Conservation (phyloP, 2,329 filamentous ascomycete species). For the Penicillium expansum region DNA sequence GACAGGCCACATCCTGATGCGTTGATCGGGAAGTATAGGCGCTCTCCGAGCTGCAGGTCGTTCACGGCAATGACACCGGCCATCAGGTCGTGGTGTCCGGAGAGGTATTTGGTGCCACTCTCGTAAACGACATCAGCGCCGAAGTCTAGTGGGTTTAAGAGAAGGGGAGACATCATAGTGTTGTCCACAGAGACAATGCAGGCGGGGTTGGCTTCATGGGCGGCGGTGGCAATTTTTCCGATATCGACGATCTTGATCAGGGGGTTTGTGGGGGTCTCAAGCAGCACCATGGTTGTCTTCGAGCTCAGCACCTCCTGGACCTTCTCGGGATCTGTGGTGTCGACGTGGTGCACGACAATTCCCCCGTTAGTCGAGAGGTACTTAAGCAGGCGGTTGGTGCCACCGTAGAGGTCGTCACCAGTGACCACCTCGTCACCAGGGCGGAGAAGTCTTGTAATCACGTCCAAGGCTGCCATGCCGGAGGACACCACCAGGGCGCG, state of each 20-base stretch:
- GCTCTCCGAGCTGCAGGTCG: constrained; percentile 74
- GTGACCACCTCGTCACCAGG: constrained; percentile 97
- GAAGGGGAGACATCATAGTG: constrained; percentile 96
- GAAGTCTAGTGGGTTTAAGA: constrained; percentile 88
- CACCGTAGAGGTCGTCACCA: constrained; percentile 94
- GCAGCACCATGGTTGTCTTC: constrained; percentile 91
- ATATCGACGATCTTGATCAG: constrained; percentile 98
- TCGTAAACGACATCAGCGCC: constrained; percentile 97
- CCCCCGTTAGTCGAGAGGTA: constrained; percentile 86
- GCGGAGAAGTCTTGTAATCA: constrained; percentile 84
- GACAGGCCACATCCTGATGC: constrained; percentile 89
- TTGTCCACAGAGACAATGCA: constrained; percentile 93
- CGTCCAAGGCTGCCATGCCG: constrained; percentile 95
- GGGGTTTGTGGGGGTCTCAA: constrained; percentile 96
- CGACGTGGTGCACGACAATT: constrained; percentile 93
- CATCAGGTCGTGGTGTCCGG: constrained; percentile 98
- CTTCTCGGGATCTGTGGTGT: constrained; percentile 75
- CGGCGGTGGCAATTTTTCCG: constrained; percentile 68
- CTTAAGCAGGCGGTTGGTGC: constrained; percentile 88
- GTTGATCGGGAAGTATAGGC: constrained; percentile 96
- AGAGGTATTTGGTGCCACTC: constrained; percentile 95
- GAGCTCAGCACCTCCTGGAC: constrained; percentile 67
- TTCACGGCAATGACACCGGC: constrained; percentile 94
- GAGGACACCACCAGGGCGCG: constrained; percentile 91
- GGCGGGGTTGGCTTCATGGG: constrained; percentile 73